Evolutionary conservation across 768 basidiomycete species (phyloP).

Genomic region (Symmetrospora coprosmae): DNA sequence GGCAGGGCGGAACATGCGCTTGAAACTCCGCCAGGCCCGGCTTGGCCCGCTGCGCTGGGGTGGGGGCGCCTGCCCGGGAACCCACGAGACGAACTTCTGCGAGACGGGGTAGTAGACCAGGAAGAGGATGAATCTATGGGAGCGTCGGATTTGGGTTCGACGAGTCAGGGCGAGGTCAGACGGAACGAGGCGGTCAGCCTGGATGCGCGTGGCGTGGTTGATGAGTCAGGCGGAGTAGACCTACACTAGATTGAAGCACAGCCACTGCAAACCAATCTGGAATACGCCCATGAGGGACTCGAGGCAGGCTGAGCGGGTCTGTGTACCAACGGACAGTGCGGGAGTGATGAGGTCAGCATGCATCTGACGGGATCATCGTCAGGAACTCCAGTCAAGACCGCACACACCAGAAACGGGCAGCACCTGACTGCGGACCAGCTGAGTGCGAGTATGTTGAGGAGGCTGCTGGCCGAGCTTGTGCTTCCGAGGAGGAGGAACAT

Average conservation of each 20-base stretch:
- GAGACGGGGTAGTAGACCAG: conserved; percentile 79
- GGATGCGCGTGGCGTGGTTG: not conserved
- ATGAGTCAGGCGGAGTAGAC: conserved; percentile 35
- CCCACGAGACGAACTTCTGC: conserved; percentile 49
- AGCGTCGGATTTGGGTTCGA: too few relatives aligned
- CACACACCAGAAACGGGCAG: conserved; percentile 59
- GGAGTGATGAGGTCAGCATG: too few relatives aligned
- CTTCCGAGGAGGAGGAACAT: conserved; percentile 73
- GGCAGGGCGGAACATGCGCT: conserved; percentile 5
- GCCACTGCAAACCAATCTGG: conserved; percentile 71
- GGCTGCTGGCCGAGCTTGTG: conserved; percentile 36
- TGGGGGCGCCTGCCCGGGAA: conserved; percentile 2
- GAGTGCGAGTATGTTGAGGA: conserved; percentile 53
- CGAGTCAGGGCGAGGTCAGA: too few relatives aligned
- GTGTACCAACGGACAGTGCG: not conserved
- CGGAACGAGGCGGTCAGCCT: not conserved
- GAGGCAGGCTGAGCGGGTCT: conserved; percentile 42
- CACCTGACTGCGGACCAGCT: conserved; percentile 72
- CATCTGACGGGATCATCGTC: too few relatives aligned
- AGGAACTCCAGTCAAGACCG: not conserved
- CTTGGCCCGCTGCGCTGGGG: not conserved
- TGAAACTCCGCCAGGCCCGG: not conserved
- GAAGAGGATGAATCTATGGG: conserved; percentile 66
- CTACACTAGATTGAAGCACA: conserved; percentile 67
- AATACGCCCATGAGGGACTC: conserved; percentile 67